A percentile compares a stretch with the other conserved stretches of the same genome.
phyloP scores from a whole-genome alignment of 2,329 filamentous ascomycete species.

The Cordyceps farinosa region DNA sequence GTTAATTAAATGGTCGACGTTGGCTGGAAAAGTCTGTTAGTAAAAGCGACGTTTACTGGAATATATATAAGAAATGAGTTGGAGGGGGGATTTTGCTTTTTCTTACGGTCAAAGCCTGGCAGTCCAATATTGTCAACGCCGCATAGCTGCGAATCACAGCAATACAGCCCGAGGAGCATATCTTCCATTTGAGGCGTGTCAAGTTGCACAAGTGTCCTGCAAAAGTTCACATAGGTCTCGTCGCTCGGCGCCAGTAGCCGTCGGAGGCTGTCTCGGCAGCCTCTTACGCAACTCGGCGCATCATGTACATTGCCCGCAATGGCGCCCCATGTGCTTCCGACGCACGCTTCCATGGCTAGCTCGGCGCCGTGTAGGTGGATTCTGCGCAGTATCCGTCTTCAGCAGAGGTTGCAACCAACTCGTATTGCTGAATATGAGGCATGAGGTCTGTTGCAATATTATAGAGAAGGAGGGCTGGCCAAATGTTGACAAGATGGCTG shows the following conservation, averaged over 20 bases:
- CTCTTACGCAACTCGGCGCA: constrained; percentile 14
- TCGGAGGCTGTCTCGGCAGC: constrained; percentile 17
- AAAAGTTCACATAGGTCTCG: constrained; percentile 31
- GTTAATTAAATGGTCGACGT: constrained; percentile 49
- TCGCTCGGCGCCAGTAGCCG: constrained; percentile 16
- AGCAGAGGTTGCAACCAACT: constrained; percentile 7
- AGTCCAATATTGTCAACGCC: constrained; percentile 39
- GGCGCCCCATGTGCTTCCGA: constrained; percentile 16
- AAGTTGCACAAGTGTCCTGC: constrained; percentile 30
- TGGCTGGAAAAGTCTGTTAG: constrained; percentile 35
- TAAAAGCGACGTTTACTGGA: not conserved
- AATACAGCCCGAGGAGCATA: constrained; percentile 46
- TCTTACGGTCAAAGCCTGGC: constrained; percentile 42
- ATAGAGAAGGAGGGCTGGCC: not conserved
- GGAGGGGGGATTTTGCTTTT: not conserved
- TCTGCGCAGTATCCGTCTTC: constrained; percentile 5
- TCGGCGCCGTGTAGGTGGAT: not conserved
- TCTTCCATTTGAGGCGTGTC: constrained; percentile 25
- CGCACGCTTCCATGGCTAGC: constrained; percentile 15
- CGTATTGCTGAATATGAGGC: constrained; percentile 7
- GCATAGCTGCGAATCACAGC: constrained; percentile 49
- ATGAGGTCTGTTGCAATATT: constrained; percentile 10
- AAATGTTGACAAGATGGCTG: not conserved
- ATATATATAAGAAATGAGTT: not conserved
- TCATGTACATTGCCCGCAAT: constrained; percentile 12